Percentiles rank a stretch among this genome's conserved stretches.
phyloP scores from a whole-genome alignment of 192 early-diverging fungal species.

The Obelidium mucronatum region DNA sequence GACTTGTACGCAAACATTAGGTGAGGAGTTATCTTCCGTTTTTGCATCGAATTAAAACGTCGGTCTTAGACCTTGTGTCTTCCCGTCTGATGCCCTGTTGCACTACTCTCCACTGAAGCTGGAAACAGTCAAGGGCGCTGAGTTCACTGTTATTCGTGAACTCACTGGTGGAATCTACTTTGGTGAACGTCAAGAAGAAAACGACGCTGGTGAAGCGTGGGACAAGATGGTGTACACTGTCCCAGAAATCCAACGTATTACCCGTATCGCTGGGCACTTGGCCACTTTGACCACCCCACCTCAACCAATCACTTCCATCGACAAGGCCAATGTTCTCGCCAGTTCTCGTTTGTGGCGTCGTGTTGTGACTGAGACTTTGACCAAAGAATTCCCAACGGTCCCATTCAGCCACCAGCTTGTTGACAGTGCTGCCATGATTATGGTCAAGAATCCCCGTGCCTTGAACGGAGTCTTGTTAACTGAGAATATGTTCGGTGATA shows the following conservation, averaged over 20 bases:
- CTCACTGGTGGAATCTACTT: conserved; percentile 98
- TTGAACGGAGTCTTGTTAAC: conserved; percentile 97
- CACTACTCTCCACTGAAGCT: conserved; percentile 90
- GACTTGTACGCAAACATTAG: conserved; percentile 95
- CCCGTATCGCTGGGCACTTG: conserved; percentile 89
- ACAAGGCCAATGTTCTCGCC: conserved; percentile 99
- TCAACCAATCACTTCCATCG: conserved; percentile 92
- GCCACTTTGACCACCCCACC: conserved; percentile 81
- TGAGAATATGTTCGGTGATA: conserved; percentile 99
- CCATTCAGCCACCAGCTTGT: conserved; percentile 91
- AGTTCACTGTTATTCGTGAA: conserved; percentile 94
- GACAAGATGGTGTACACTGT: conserved; percentile 96
- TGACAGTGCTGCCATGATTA: conserved; percentile 96
- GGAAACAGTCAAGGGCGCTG: conserved; percentile 86
- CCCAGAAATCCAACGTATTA: conserved; percentile 92
- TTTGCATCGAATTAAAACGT: background rate
- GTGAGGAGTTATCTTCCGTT: background rate
- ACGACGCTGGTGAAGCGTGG: conserved; percentile 80
- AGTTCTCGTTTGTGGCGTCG: conserved; percentile 97
- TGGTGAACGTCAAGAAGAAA: conserved; percentile 89
- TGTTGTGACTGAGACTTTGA: conserved; percentile 87
- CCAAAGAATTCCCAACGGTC: conserved; percentile 89
- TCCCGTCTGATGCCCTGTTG: conserved; percentile 84
- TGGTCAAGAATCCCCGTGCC: conserved; percentile 88
- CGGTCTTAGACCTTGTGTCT: conserved; percentile 78